These are phyloP conservation scores for Kurtzmaniella fragi DNA, from an alignment of 805 yeast species.

Conservation along the genomic window DNA sequence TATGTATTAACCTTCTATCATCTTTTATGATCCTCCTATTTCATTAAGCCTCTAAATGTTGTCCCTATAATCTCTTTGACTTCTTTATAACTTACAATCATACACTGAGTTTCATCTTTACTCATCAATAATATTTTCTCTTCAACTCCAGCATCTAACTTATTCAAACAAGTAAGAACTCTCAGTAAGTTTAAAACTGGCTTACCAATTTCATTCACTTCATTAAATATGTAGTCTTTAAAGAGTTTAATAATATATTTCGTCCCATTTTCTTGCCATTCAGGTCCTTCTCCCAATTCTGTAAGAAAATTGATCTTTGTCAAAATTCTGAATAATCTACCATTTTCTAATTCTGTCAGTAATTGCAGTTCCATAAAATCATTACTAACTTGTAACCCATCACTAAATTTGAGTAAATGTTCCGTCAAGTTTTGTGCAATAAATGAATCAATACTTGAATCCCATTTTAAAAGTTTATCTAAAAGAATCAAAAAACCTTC, in stretches of 20 bases:
- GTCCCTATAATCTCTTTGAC: slow-evolving; percentile 65
- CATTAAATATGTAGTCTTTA: slow-evolving; percentile 82
- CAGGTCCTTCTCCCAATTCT: slow-evolving; percentile 43
- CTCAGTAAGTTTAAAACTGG: slow-evolving; percentile 80
- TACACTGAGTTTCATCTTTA: slow-evolving; percentile 78
- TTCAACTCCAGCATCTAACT: slow-evolving; percentile 86
- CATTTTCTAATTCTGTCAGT: slow-evolving; percentile 78
- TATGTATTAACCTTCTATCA: too few species aligned
- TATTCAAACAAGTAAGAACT: slow-evolving; percentile 74
- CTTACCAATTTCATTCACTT: slow-evolving; percentile 68
- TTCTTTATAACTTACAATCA: slow-evolving; percentile 82
- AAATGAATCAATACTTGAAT: slow-evolving; percentile 10
- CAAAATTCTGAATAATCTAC: slow-evolving; percentile 74
- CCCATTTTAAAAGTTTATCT: not conserved
- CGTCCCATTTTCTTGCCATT: slow-evolving; percentile 74
- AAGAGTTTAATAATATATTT: slow-evolving; percentile 61
- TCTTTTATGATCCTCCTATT: not conserved
- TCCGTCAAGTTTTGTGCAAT: slow-evolving; percentile 17
- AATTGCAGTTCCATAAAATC: slow-evolving; percentile 62
- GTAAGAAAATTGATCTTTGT: slow-evolving; percentile 75
- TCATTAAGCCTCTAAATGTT: slow-evolving; percentile 52
- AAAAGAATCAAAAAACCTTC: not conserved
- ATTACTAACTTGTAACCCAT: slow-evolving; percentile 45
- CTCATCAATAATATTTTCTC: slow-evolving; percentile 79
- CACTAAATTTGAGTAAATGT: slow-evolving; percentile 41